These are phyloP conservation scores for Thelonectria rubi DNA, from an alignment of 2,329 filamentous ascomycete species.

Conservation along the genomic window DNA sequence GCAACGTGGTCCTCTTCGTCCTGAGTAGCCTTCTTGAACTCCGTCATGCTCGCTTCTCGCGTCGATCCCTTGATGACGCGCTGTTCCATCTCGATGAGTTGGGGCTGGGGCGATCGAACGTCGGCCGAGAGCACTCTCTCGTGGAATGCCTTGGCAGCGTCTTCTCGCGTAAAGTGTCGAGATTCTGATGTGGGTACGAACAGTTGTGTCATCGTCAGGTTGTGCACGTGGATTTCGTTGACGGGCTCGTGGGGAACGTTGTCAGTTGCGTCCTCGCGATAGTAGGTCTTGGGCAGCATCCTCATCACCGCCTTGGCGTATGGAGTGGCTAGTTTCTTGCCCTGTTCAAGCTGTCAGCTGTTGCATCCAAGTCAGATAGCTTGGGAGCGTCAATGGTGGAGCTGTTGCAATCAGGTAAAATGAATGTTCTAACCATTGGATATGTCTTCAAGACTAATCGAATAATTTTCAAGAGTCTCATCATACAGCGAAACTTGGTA, in stretches of 20 bases:
- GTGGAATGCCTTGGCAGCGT: slow-evolving; percentile 72
- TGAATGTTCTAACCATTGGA: slow-evolving; percentile 76
- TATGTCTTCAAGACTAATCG: slow-evolving; percentile 99
- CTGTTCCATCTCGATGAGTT: slow-evolving; percentile 66
- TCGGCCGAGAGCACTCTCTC: slow-evolving; percentile 68
- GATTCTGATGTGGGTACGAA: slow-evolving; percentile 72
- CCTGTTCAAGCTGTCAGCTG: slow-evolving; percentile 59
- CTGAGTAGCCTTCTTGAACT: slow-evolving; percentile 55
- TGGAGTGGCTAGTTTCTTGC: slow-evolving; percentile 77
- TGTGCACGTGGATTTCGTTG: slow-evolving; percentile 72
- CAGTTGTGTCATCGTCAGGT: slow-evolving; percentile 69
- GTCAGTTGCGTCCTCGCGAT: slow-evolving; percentile 57
- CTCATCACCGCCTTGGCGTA: slow-evolving; percentile 79
- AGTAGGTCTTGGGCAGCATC: slow-evolving; percentile 81
- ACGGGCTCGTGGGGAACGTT: slow-evolving; percentile 64
- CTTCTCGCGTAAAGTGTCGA: slow-evolving; percentile 68
- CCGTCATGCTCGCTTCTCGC: slow-evolving; percentile 48
- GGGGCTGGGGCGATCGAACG: slow-evolving; percentile 67
- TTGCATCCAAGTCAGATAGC: not conserved
- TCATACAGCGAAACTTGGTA: slow-evolving; percentile 51
- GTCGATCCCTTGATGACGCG: slow-evolving; percentile 53
- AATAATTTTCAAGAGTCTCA: slow-evolving; percentile 76
- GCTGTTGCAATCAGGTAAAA: slow-evolving; percentile 38
- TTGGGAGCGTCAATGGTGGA: slow-evolving; percentile 13
- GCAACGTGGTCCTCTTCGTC: slow-evolving; percentile 54